Conservation (phyloP, 2,329 filamentous ascomycete species). For the Trichothecium roseum region DNA sequence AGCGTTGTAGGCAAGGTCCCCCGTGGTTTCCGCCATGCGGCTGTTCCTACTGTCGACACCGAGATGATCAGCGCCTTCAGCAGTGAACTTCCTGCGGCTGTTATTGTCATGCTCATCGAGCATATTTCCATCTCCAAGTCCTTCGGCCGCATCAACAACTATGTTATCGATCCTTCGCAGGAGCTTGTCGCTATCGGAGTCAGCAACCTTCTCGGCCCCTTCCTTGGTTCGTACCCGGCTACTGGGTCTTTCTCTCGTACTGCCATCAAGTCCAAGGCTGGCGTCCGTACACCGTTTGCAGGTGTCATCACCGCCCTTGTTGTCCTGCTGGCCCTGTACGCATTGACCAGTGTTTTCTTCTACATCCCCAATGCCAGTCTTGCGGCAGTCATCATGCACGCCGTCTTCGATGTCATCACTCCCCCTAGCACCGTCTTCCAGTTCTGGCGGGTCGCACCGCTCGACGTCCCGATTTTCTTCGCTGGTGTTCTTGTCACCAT, state of each 20-base stretch:
- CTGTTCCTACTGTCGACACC: constrained; percentile 50
- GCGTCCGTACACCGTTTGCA: constrained; percentile 76
- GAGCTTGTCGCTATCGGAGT: constrained; percentile 71
- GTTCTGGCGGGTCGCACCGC: constrained; percentile 76
- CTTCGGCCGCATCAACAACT: constrained; percentile 72
- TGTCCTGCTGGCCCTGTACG: constrained; percentile 77
- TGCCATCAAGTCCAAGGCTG: constrained; percentile 89
- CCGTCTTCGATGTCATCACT: constrained; percentile 77
- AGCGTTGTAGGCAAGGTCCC: constrained; percentile 59
- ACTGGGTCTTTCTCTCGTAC: constrained; percentile 88
- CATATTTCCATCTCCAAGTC: constrained; percentile 79
- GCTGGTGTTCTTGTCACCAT: constrained; percentile 74
- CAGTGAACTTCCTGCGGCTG: constrained; percentile 57
- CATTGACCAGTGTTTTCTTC: constrained; percentile 72
- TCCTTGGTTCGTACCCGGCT: constrained; percentile 73
- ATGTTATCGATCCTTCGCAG: constrained; percentile 70
- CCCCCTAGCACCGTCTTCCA: constrained; percentile 75
- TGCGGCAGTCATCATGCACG: constrained; percentile 81
- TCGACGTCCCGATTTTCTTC: constrained; percentile 79
- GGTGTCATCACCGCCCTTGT: constrained; percentile 76
- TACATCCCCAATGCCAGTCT: constrained; percentile 74
- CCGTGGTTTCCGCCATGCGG: constrained; percentile 61
- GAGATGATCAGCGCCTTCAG: constrained; percentile 53
- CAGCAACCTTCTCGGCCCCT: constrained; percentile 64
- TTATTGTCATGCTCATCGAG: constrained; percentile 72